A percentile compares a stretch with the other conserved stretches of the same genome.
These are phyloP conservation scores for Tilletia horrida DNA, from an alignment of 1,284 basidiomycete species.

Conservation along the genomic window DNA sequence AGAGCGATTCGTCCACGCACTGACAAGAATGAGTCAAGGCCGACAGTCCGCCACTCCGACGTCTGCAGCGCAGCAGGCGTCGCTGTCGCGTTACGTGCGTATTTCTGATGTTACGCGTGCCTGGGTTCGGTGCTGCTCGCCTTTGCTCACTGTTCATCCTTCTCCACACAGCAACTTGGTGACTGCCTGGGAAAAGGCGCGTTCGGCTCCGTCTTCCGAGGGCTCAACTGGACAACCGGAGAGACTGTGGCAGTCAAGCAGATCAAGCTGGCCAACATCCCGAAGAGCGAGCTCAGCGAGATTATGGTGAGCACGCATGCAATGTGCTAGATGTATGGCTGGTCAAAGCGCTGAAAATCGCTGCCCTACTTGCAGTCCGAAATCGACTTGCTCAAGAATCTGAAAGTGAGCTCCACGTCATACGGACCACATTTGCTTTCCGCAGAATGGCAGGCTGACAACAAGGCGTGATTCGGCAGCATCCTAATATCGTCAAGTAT, in stretches of 20 bases:
- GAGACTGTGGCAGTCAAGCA: constrained; percentile 55
- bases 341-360: too few species aligned
- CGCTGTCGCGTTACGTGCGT: too few species aligned
- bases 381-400: constrained; percentile 93
- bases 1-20: too few species aligned
- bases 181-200: constrained; percentile 91
- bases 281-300: constrained; percentile 84
- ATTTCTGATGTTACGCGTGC: too few species aligned
- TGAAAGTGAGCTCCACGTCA: constrained; percentile 60
- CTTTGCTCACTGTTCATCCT: background rate
- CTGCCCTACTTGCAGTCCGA: constrained; percentile 66
- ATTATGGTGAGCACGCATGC: constrained; percentile 78
- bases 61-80: too few species aligned
- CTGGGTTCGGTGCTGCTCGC: too few species aligned
- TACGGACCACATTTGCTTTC: background rate
- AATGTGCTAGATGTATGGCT: too few species aligned
- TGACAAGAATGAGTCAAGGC: too few species aligned
- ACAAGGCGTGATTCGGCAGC: constrained; percentile 39
- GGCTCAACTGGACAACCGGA: constrained; percentile 91
- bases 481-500: constrained; percentile 95
- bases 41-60: too few species aligned
- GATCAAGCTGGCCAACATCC: constrained; percentile 77
- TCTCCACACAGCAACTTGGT: constrained; percentile 71
- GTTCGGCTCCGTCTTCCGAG: constrained; percentile 87
- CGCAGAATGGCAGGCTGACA: too few species aligned